Evolutionary conservation across 2,329 filamentous ascomycete genomes (phyloP), one percentile per base, ranked within the genome.

Genomic region (Claviceps citrina): DNA sequence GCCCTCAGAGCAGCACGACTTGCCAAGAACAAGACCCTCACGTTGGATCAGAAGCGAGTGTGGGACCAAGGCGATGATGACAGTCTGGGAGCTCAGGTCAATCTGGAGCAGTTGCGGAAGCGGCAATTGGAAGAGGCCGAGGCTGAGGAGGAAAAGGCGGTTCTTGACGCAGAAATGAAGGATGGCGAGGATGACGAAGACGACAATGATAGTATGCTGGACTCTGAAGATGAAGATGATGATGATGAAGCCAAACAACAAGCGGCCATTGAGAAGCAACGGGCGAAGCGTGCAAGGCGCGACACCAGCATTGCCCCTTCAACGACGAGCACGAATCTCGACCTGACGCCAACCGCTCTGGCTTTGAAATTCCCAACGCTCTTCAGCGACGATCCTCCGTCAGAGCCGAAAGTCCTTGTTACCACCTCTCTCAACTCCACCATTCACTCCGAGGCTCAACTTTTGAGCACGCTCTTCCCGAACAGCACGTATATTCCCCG

Each of bases 361-460:
- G 62, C 72, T 12, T 62, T 68, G 47, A 76, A 78, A 53, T 80
- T 80, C 51, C 73, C 75, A 22, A 66, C 68, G 1, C 67, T 80
- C 27, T 80, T 80, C 53, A 66, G 64, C 44, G 73, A 77, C 37
- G 58, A 70, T 49, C 73, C 68, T 26, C 73, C 67, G 36, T 71
- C 66, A 41, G 61, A 63, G 43, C 87, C 91, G 38, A 93, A 95
- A 62, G 78, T 96, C 47, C 77, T 98, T 30, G 73, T 98, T 54
- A 98, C 91, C 1, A 96, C 91, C 7, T 83, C 78, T 10, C 70
- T 95, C 52, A 87, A 94, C 64, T 85, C 83, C 10, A 89, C 81
- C 1, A 74, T 96, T 10, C 89, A 98, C 66, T 62, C 79, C 45
- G 77, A 93, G 66, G 87, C 85, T 36, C 62, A 82, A 43, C 70